A percentile compares a stretch with the other conserved stretches of the same genome.
Conservation (phyloP, 345 rosid genomes). For the Mangifera indica region DNA sequence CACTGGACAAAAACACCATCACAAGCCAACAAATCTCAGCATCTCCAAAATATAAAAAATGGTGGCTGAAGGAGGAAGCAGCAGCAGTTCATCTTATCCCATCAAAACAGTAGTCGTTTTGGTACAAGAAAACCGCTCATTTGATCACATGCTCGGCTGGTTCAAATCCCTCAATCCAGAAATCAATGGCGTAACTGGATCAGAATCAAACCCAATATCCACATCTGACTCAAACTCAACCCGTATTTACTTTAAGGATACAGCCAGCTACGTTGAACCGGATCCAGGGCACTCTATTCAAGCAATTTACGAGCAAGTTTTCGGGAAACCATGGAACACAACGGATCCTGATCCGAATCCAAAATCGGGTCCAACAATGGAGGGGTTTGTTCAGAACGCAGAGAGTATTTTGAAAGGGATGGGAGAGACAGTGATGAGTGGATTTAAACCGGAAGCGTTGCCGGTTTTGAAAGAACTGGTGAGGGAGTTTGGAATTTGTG, state of each 20-base stretch:
- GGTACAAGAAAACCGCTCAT: slow-evolving; percentile 90
- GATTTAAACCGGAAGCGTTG: slow-evolving; percentile 60
- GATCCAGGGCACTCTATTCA: slow-evolving; percentile 88
- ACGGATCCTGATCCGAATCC: slow-evolving; percentile 42
- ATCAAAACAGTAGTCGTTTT: slow-evolving; percentile 82
- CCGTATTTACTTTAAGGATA: slow-evolving; percentile 40
- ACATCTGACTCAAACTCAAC: slow-evolving; percentile 48
- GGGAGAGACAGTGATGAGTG: slow-evolving; percentile 50
- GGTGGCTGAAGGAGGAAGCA: slow-evolving; percentile 34
- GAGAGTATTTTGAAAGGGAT: slow-evolving; percentile 29
- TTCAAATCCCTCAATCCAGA: slow-evolving; percentile 67
- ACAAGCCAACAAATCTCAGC: background rate
- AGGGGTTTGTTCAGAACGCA: slow-evolving; percentile 40
- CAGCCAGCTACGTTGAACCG: slow-evolving; percentile 65
- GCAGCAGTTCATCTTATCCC: slow-evolving; percentile 37
- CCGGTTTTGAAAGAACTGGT: slow-evolving; percentile 63
- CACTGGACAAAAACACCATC: background rate
- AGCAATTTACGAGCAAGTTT: slow-evolving; percentile 87
- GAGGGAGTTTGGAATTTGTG: slow-evolving; percentile 67
- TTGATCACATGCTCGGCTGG: slow-evolving; percentile 93
- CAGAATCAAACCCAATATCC: slow-evolving; percentile 66
- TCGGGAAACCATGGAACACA: slow-evolving; percentile 64
- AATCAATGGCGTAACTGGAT: slow-evolving; percentile 69
- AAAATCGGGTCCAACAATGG: slow-evolving; percentile 25
- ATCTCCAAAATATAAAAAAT: slow-evolving; percentile 13